Percentiles rank a stretch among this genome's conserved stretches.
Conservation (phyloP, 164 flowering plant genomes). For the Amborella trichopoda region DNA sequence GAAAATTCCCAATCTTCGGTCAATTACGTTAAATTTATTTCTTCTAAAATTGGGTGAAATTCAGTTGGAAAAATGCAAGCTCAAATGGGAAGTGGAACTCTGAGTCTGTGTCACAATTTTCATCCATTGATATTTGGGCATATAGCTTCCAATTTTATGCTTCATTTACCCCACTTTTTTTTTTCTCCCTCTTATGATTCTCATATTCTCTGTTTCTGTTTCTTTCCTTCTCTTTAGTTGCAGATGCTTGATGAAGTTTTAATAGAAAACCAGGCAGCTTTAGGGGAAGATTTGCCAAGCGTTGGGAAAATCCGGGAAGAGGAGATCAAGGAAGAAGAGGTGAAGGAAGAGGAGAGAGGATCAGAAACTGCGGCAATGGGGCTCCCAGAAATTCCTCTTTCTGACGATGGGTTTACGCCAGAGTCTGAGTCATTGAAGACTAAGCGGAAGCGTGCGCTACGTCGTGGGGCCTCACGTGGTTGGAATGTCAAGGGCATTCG, state of each 20-base stretch:
- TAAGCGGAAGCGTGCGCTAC: slow-evolving; percentile 66
- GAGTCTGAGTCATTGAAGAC: no score
- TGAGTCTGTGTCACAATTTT: neutral
- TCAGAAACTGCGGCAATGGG: slow-evolving; percentile 13
- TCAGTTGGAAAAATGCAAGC: neutral
- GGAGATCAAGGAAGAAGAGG: slow-evolving; percentile 15
- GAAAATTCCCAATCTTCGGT: no score
- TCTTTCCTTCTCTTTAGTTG: slow-evolving; percentile 1
- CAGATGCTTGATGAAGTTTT: slow-evolving; percentile 50
- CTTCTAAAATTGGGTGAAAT: no score
- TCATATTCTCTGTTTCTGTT: neutral
- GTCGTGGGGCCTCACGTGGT: slow-evolving; percentile 47
- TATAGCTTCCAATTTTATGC: neutral
- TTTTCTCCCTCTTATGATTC: neutral
- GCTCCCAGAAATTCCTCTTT: slow-evolving; percentile 23
- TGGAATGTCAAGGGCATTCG: slow-evolving; percentile 24
- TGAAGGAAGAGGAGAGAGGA: slow-evolving; percentile 17
- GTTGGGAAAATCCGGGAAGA: neutral
- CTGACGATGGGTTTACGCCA: slow-evolving; percentile 38
- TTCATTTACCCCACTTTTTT: neutral
- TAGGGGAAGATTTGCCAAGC: slow-evolving; percentile 18
- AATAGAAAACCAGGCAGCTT: slow-evolving; percentile 28
- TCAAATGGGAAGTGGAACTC: neutral
- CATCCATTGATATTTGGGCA: neutral
- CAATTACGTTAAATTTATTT: no score